Evolutionary conservation across 139 green algal genomes (phyloP), one percentile per base, ranked within the genome.

Genomic region (Auxenochlorella protothecoides): DNA sequence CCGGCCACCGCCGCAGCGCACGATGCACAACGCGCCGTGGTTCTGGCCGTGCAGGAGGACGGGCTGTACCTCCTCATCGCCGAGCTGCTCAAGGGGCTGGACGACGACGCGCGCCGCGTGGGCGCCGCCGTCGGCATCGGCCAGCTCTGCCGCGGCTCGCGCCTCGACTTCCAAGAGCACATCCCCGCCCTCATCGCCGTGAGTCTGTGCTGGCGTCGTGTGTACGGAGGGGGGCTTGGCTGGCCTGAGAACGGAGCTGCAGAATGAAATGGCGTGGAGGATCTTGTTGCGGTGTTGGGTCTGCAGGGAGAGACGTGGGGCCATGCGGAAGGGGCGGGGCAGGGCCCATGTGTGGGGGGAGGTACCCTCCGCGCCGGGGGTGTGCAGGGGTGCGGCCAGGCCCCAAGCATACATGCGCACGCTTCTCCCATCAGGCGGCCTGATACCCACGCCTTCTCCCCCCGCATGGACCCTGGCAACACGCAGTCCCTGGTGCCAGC

Each of bases 91-190:
- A 85, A 85, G 70, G 86, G 61, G 4, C 76, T 95, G 78, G 90
- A 93, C 63, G 87, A 93, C 14, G 67, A 76, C 8, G 55, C 53
- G 55, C 75, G 71, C 63, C 68, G 89, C 56, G 67, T 69, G 4
- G 88, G 85, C 9, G 76, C 89, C 9, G 85, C 87, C 15, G 69
- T 74, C n/a, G 74, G 85, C 8, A 63, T 89, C 0, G 51, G 73
- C 5, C 59, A 73, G 3, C 88, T 84, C 71, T 82, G 78, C 73
- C 54, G 64, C 56, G 63, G 53, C 69, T 63, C 63, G 55, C 57
- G 66, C 52, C 74, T 89, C 5, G 88, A 92, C 72, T 82, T 91
- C 73, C 80, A 91, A 72, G 81, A 90, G 53, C 81, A 95, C 66
- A 67, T 91, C 52, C 71, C 84, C 52, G 52, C 67, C 5, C 81